Base-by-base conservation (phyloP, 2,329 filamentous ascomycete species). In the Diaporthe aspalathi region DNA sequence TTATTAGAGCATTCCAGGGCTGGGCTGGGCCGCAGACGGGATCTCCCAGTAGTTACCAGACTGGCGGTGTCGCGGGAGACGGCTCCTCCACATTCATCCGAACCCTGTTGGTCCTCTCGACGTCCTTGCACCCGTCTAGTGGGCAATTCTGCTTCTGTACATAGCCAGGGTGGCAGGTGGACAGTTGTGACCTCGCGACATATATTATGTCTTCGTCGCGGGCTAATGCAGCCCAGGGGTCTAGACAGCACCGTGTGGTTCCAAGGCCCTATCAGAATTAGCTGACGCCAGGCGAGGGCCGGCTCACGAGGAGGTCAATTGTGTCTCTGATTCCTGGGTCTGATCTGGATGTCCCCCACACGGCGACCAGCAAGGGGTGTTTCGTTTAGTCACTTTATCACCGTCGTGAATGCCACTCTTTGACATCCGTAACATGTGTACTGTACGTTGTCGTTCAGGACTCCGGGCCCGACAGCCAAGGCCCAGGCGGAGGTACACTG, bases 41-140 rank as follows among this genome's bases (percentile, higher is more conserved):
- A 72, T 54, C 67, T 62, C 68, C 71, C 71, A 67, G 40, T 50
- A 60, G 52, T 49, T 70, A 54, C 67, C 70, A 56, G 16, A 20
- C 68, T 72, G 71, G 63, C 71, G 70, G 63, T 56, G 63, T 71
- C 63, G 69, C n/a, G n/a, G n/a, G n/a, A n/a, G n/a, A n/a, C 45
- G 38, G 52, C 52, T 43, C 32, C 27, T 49, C 47, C 66, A 57
- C 45, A 32, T 32, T 32, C 60, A 68, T 50, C 35, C 45, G 66
- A 57, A 57, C 63, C 65, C 53, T 70, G 54, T 43, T 52, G 35
- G 56, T 47, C 56, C 38, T 47, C 24, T 45, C 45, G n/a, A 45
- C 14, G 20, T 70, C 45, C 54, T 63, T 57, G 40, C 35, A 43
- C 24, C 32, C 60, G 52, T 52, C 68, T 67, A 57, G 50, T 67